phyloP scores from a whole-genome alignment of 805 yeast species.

The Myxozyma neglecta region DNA sequence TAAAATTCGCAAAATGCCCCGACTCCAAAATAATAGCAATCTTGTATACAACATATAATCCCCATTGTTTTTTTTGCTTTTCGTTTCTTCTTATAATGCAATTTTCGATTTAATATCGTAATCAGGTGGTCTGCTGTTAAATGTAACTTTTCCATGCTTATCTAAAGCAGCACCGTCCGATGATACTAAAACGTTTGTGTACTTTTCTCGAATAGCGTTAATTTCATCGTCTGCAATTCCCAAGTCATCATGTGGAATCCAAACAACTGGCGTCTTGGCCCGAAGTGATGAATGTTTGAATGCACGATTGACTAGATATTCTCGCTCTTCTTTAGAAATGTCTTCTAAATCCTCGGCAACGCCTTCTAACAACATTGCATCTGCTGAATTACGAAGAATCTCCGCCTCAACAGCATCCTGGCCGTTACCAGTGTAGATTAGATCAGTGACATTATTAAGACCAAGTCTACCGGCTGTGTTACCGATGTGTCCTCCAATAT shows the following conservation, averaged over 20 bases:
- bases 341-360: conserved; percentile 35
- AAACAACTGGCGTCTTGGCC: conserved; percentile 41
- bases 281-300: conserved; percentile 40
- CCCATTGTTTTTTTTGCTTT: too few relatives aligned
- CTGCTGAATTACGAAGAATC: conserved; percentile 18
- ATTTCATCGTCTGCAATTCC: conserved; percentile 44
- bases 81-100: conserved; percentile 19
- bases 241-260: conserved; percentile 48
- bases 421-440: conserved; percentile 29
- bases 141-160: conserved; percentile 32
- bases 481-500: conserved; percentile 12
- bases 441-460: conserved; percentile 9
- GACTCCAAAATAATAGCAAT: not conserved
- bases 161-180: conserved; percentile 36
- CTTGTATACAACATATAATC: too few relatives aligned
- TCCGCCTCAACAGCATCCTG: conserved; percentile 17
- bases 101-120: conserved; percentile 33
- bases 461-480: conserved; percentile 13
- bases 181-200: conserved; percentile 36
- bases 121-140: conserved; percentile 36
- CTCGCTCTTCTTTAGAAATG: conserved; percentile 35
- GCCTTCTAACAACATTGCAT: conserved; percentile 34
- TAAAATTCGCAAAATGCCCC: not conserved
- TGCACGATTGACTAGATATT: conserved; percentile 34
- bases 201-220: conserved; percentile 33